Percentiles rank a stretch among this genome's conserved stretches.
phyloP scores from a whole-genome alignment of 2,329 filamentous ascomycete genomes.

The Monilinia vaccinii-corymbosi region DNA sequence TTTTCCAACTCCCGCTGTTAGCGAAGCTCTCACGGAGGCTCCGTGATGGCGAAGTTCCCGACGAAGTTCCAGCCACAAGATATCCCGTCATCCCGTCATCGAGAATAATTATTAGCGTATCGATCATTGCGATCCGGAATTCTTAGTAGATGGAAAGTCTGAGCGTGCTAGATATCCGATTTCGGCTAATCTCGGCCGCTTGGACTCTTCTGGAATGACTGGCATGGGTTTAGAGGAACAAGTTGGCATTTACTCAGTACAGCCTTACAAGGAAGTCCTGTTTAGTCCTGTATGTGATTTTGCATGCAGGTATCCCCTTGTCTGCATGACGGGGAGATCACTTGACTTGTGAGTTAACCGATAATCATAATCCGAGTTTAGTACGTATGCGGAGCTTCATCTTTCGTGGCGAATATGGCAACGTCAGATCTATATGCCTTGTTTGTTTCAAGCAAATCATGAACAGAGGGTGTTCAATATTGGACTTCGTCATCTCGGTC shows the following conservation, averaged over 20 bases:
- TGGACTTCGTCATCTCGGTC: background rate
- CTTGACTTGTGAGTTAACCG: background rate
- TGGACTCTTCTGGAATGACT: background rate
- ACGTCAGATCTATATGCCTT: background rate
- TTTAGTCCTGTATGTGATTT: background rate
- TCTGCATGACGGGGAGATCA: conserved; percentile 1
- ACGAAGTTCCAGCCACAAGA: background rate
- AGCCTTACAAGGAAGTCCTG: conserved; percentile 7
- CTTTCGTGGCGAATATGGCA: background rate
- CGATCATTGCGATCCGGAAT: no score
- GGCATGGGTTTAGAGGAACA: background rate
- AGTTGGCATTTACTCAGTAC: background rate
- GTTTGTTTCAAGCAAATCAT: background rate
- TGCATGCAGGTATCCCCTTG: background rate
- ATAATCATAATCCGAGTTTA: no score
- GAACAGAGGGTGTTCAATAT: background rate
- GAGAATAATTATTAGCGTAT: no score
- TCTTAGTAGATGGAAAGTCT: background rate
- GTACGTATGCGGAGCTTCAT: background rate
- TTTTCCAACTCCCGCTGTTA: background rate
- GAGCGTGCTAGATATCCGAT: background rate
- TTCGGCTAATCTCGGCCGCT: background rate
- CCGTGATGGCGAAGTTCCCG: background rate
- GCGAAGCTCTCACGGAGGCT: no score
- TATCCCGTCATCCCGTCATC: no score